These are phyloP conservation scores for Purpureocillium takamizusanense DNA, from an alignment of 2,329 filamentous ascomycete species.

Conservation along the genomic window DNA sequence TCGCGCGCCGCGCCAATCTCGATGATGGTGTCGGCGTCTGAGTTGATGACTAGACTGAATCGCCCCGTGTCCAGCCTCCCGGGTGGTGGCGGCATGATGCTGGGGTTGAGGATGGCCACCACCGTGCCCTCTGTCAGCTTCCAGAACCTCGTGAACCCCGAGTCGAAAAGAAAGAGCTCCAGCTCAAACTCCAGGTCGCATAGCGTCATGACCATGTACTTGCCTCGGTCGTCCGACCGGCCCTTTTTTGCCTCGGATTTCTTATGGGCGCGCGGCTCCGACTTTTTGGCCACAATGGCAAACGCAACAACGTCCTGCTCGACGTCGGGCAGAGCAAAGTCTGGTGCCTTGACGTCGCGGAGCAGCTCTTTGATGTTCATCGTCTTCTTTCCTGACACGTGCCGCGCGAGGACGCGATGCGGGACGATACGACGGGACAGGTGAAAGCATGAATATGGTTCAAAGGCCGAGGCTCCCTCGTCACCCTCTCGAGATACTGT, in stretches of 20 bases:
- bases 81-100: constrained; percentile 77
- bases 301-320: constrained; percentile 88
- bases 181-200: constrained; percentile 86
- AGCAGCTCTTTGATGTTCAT: constrained; percentile 75
- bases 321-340: constrained; percentile 71
- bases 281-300: constrained; percentile 81
- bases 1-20: constrained; percentile 82
- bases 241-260: constrained; percentile 31
- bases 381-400: constrained; percentile 67
- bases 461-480: constrained; percentile 49
- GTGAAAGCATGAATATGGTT: constrained; percentile 79
- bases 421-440: constrained; percentile 76
- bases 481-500: constrained; percentile 12
- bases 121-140: constrained; percentile 88
- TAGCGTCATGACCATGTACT: constrained; percentile 87
- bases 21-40: constrained; percentile 78
- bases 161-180: constrained; percentile 85
- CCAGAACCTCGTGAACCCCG: constrained; percentile 88
- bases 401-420: constrained; percentile 69
- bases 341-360: constrained; percentile 69
- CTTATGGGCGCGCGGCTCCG: constrained; percentile 60
- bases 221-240: constrained; percentile 53
- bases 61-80: constrained; percentile 68
- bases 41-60: constrained; percentile 79
- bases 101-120: constrained; percentile 84